A percentile compares a stretch with the other conserved stretches of the same genome.
Conservation (phyloP, 2,329 filamentous ascomycete genomes). For the Fonsecaea nubica region DNA sequence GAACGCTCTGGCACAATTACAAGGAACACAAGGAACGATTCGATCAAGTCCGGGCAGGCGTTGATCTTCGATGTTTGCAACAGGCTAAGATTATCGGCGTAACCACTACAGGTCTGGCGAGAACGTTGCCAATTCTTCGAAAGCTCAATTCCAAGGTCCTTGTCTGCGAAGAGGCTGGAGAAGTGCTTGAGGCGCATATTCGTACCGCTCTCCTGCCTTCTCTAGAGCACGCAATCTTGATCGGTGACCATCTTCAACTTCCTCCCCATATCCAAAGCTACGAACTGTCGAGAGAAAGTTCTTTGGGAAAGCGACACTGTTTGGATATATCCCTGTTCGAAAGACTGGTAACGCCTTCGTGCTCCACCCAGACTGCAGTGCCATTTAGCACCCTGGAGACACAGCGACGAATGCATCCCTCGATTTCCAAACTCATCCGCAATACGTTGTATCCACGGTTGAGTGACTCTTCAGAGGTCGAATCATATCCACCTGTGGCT, state of each 20-base stretch:
- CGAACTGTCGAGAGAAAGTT: conserved; percentile 46
- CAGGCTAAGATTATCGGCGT: conserved; percentile 60
- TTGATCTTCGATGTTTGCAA: conserved; percentile 39
- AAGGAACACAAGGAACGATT: background rate
- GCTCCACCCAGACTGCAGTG: conserved; percentile 38
- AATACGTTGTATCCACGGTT: conserved; percentile 64
- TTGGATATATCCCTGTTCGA: conserved; percentile 62
- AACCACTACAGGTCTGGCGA: conserved; percentile 61
- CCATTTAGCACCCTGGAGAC: conserved; percentile 58
- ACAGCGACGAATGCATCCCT: conserved; percentile 71
- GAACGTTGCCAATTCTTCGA: conserved; percentile 54
- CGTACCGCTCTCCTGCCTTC: conserved; percentile 50
- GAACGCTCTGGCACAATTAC: background rate
- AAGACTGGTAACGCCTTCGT: conserved; percentile 50
- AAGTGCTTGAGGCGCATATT: conserved; percentile 52
- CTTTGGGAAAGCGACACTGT: conserved; percentile 48
- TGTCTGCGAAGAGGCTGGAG: conserved; percentile 53
- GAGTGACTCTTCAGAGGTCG: conserved; percentile 55
- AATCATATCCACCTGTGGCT: conserved; percentile 50
- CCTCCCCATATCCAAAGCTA: conserved; percentile 51
- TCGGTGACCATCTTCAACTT: conserved; percentile 55
- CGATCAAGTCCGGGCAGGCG: conserved; percentile 6
- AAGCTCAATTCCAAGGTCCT: conserved; percentile 51
- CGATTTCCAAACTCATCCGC: conserved; percentile 65
- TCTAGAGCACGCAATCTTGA: conserved; percentile 52